Conservation (phyloP, 2,329 filamentous ascomycete species). For the Fusarium cicatricum region DNA sequence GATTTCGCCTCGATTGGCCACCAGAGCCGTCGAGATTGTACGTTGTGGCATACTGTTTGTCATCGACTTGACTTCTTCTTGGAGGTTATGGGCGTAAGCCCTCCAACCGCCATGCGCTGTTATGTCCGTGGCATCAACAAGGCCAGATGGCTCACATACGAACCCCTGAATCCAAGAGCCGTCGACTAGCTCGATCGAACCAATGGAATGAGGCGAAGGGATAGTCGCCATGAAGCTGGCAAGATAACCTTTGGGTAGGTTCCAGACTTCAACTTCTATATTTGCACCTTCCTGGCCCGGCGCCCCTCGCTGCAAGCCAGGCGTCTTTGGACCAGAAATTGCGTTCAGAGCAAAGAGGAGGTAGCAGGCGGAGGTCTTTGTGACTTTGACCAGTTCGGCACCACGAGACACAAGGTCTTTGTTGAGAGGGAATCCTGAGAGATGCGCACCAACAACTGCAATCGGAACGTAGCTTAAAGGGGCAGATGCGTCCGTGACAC, state of each 20-base stretch:
- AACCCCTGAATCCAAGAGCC: conserved; percentile 48
- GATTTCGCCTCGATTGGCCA: conserved; percentile 72
- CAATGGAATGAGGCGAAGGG: conserved; percentile 47
- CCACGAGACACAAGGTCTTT: conserved; percentile 45
- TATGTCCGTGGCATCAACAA: conserved; percentile 45
- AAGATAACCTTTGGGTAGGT: conserved; percentile 41
- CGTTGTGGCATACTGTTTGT: neutral
- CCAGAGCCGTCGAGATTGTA: conserved; percentile 55
- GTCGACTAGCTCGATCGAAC: conserved; percentile 46
- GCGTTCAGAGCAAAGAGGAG: conserved; percentile 42
- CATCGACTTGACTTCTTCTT: neutral
- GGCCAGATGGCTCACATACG: conserved; percentile 48
- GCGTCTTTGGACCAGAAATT: conserved; percentile 37
- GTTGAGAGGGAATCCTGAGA: conserved; percentile 47
- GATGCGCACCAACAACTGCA: conserved; percentile 49
- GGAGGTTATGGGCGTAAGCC: conserved; percentile 31
- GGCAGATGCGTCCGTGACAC: neutral
- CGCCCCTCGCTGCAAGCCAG: conserved; percentile 44
- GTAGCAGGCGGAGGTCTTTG: conserved; percentile 45
- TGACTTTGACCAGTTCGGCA: conserved; percentile 35
- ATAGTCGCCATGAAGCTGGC: conserved; percentile 47
- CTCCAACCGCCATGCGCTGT: conserved; percentile 46
- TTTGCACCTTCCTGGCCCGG: conserved; percentile 29
- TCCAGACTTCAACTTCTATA: conserved; percentile 50
- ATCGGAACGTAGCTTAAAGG: conserved; percentile 24